Base-by-base conservation (phyloP, 495 filamentous ascomycete species). In the Penicillium subrubescens region DNA sequence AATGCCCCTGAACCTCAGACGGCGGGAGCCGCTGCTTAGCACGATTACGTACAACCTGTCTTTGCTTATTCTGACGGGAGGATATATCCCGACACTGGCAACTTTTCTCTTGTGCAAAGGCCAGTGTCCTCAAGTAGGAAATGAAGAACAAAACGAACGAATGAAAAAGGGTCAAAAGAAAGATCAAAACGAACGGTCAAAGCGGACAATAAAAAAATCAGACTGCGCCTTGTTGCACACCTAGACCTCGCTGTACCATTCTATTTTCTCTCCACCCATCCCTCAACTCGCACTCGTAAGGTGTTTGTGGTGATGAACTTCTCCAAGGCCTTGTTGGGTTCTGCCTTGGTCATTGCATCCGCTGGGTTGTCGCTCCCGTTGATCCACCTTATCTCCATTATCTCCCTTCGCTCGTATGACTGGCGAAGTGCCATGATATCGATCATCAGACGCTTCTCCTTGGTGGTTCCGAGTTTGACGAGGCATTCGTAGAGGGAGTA, bases 341-440 rank as follows among this genome's bases (percentile, higher is more conserved):
- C 37, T 5, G 37, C 37, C 5, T 41, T 41, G 37, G 37, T 41
- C 37, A 41, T 41, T 41, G 37, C 37, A 41, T 41, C 37, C 11
- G 37, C 37, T 41, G 37, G 37, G 37, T 17, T 41, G 14, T 41
- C 37, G 37, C 21, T 53, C 50, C 50, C 23, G 21, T 53, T 53
- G 50, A 53, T 53, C 50, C 50, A 53, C 21, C 50, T 53, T 53
- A 53, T 53, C 14, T 53, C 50, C 50, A 53, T 53, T 53, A 31
- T 31, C 50, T 53, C 50, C 31, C 50, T 53, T 53, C 21, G 50
- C 50, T 53, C 21, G 50, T 53, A 53, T 53, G 37, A 41, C 37
- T 41, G 37, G 37, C 37, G 37, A 41, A 41, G 37, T 41, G 37
- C 37, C 37, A 41, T 17, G 14, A 41, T 41, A 17, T 41, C 37